Percentiles rank a stretch among this genome's conserved stretches.
phyloP scores from a whole-genome alignment of 116 monocot genomes.

The Papilionanthe hybrid region DNA sequence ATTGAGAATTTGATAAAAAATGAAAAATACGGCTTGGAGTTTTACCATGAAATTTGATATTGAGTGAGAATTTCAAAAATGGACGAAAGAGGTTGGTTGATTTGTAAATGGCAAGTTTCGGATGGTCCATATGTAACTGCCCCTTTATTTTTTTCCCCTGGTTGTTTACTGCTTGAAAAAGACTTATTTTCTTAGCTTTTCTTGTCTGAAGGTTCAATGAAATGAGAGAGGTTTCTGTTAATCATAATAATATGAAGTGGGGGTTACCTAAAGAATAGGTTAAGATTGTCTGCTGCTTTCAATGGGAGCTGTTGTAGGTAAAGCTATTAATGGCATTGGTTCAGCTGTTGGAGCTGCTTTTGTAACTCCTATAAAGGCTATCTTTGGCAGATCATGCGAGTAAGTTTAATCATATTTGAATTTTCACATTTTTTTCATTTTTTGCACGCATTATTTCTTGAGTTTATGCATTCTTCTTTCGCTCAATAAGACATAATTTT shows the following conservation, averaged over 20 bases:
- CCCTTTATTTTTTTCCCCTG: not conserved
- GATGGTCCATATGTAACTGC: too few relatives aligned
- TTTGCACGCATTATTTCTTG: not conserved
- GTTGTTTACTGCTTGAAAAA: not conserved
- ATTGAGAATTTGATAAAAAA: too few relatives aligned
- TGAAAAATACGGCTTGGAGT: too few relatives aligned
- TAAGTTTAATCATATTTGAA: constrained; percentile 22
- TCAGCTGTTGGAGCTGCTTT: constrained; percentile 39
- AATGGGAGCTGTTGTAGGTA: constrained; percentile 51
- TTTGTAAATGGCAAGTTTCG: too few relatives aligned
- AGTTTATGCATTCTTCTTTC: not conserved
- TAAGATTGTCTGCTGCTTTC: not conserved
- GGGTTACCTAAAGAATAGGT: not conserved
- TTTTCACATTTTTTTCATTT: not conserved
- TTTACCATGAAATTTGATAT: too few relatives aligned
- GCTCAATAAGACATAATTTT: too few relatives aligned
- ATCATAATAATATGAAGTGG: not conserved
- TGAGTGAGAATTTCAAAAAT: too few relatives aligned
- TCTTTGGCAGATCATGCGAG: constrained; percentile 55
- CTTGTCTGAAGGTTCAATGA: not conserved
- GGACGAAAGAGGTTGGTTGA: too few relatives aligned
- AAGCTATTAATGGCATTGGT: constrained; percentile 43
- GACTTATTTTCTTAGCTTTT: not conserved
- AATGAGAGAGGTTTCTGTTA: not conserved
- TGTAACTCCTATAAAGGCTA: constrained; percentile 41